phyloP scores from a whole-genome alignment of 371 early-diverging fungal species.

The Actinomortierella wolfii region DNA sequence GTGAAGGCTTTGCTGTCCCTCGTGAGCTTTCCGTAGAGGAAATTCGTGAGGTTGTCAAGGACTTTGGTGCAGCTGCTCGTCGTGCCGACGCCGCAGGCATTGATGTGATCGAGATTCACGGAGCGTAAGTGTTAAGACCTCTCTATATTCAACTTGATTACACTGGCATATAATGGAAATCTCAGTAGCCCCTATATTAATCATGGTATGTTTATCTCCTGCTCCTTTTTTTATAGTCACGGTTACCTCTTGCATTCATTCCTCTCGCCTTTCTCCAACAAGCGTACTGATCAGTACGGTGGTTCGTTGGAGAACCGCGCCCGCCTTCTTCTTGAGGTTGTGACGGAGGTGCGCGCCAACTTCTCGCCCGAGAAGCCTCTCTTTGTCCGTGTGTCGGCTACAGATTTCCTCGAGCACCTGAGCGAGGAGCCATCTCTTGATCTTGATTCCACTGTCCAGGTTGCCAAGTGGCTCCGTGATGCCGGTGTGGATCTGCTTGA shows the following conservation, averaged over 20 bases:
- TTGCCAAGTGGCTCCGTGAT: slow-evolving; percentile 56
- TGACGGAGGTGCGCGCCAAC: slow-evolving; percentile 62
- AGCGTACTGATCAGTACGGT: slow-evolving; percentile 81
- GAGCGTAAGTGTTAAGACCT: slow-evolving; percentile 52
- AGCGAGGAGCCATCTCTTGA: slow-evolving; percentile 55
- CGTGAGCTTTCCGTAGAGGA: slow-evolving; percentile 61
- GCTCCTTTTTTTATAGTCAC: slow-evolving; percentile 33
- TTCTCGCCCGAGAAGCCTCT: slow-evolving; percentile 81
- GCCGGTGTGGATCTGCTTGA: slow-evolving; percentile 79
- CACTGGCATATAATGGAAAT: too few species aligned
- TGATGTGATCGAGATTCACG: slow-evolving; percentile 85
- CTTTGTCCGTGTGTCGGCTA: slow-evolving; percentile 75
- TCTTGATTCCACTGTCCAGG: slow-evolving; percentile 61
- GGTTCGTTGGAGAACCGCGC: slow-evolving; percentile 79
- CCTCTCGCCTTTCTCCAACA: slow-evolving; percentile 78
- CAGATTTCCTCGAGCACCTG: slow-evolving; percentile 62
- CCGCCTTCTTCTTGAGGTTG: slow-evolving; percentile 67
- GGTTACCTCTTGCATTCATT: slow-evolving; percentile 82
- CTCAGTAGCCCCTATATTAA: too few species aligned
- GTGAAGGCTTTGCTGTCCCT: slow-evolving; percentile 53
- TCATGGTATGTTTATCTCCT: too few species aligned
- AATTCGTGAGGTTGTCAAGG: slow-evolving; percentile 57
- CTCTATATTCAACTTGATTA: too few species aligned
- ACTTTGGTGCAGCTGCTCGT: slow-evolving; percentile 68
- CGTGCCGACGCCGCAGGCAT: slow-evolving; percentile 77